These are phyloP conservation scores for Hemileccinum rubropunctum DNA, from an alignment of 768 basidiomycete genomes.

Conservation along the genomic window DNA sequence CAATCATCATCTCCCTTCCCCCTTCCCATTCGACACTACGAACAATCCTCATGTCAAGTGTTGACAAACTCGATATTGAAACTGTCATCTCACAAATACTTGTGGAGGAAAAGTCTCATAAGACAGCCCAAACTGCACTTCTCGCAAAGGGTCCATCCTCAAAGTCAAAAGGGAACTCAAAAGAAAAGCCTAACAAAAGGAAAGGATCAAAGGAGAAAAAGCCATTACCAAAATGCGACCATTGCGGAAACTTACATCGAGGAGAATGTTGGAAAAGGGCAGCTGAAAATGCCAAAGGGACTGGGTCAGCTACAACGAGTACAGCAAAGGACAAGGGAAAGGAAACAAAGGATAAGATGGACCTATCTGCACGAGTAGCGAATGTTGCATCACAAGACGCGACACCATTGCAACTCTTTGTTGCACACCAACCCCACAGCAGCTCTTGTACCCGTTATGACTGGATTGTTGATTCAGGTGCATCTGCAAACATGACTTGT, in stretches of 20 bases:
- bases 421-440: neutral
- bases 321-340: neutral
- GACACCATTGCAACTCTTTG: neutral
- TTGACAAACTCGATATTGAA: neutral
- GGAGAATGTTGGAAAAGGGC: neutral
- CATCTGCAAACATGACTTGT: neutral
- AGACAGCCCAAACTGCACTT: neutral
- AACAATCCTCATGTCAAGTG: neutral
- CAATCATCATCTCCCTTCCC: too few relatives aligned
- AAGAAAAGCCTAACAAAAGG: neutral
- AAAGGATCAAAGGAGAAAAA: too few relatives aligned
- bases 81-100: neutral
- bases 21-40: too few relatives aligned
- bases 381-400: too few relatives aligned
- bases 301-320: too few relatives aligned
- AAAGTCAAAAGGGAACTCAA: neutral
- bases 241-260: too few relatives aligned
- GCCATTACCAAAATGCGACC: too few relatives aligned
- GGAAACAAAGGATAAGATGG: neutral
- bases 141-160: neutral
- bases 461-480: constrained; percentile 2
- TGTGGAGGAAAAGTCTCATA: neutral
- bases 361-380: too few relatives aligned
- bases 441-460: neutral
- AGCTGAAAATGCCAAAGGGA: neutral